A percentile compares a stretch with the other conserved stretches of the same genome.
phyloP scores from a whole-genome alignment of 1,284 basidiomycete species.

The Apiotrichum brassicae region DNA sequence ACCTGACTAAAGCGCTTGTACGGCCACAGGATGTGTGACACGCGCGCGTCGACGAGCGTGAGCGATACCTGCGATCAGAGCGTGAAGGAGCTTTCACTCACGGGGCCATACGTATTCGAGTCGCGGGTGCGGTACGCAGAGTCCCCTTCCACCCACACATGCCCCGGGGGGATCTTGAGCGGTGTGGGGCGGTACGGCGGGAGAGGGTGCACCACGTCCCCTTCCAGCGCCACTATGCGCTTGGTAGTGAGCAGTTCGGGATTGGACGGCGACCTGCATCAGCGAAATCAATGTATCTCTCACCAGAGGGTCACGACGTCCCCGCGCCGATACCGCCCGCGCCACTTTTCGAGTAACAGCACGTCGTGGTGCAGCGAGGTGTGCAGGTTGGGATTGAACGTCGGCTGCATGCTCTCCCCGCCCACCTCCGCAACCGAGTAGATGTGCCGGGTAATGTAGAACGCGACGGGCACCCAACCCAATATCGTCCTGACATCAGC shows the following conservation, averaged over 20 bases:
- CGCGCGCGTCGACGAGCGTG: constrained; percentile 45
- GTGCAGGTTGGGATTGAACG: constrained; percentile 47
- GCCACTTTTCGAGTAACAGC: constrained; percentile 50
- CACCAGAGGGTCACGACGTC: constrained; percentile 52
- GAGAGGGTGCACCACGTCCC: constrained; percentile 49
- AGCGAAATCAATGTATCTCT: background rate
- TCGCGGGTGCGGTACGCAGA: constrained; percentile 48
- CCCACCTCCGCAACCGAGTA: constrained; percentile 49
- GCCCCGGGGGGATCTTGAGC: constrained; percentile 45
- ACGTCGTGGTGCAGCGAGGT: constrained; percentile 47
- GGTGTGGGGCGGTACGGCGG: constrained; percentile 42
- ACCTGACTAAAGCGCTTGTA: constrained; percentile 31
- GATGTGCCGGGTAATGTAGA: constrained; percentile 49
- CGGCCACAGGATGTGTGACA: constrained; percentile 49
- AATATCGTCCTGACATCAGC: constrained; percentile 21
- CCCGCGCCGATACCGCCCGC: constrained; percentile 43
- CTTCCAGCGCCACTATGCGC: constrained; percentile 52
- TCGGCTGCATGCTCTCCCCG: constrained; percentile 50
- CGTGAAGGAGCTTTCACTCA: constrained; percentile 23
- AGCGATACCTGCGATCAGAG: constrained; percentile 39
- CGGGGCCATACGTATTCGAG: constrained; percentile 51
- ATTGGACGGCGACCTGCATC: constrained; percentile 48
- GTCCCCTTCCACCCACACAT: constrained; percentile 55
- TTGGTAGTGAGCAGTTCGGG: constrained; percentile 51
- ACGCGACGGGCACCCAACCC: constrained; percentile 51